These are phyloP conservation scores for Fusarium acutatum DNA, from an alignment of 2,329 filamentous ascomycete genomes.

Conservation along the genomic window DNA sequence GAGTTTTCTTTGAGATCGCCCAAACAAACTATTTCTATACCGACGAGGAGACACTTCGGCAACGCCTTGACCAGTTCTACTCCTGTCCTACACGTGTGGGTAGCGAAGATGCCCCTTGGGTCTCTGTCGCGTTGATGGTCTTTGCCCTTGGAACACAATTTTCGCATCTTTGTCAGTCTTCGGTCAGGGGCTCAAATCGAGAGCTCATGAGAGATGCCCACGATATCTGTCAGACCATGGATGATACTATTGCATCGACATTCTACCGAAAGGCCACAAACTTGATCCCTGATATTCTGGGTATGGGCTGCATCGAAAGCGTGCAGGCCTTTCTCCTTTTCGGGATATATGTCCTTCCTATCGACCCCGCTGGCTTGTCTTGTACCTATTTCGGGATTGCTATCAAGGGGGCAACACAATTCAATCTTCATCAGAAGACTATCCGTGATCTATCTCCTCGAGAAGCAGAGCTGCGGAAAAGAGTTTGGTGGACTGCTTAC, in stretches of 20 bases:
- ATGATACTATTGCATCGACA: slow-evolving; percentile 16
- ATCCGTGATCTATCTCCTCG: not conserved
- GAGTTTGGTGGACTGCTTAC: slow-evolving; percentile 39
- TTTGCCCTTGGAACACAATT: slow-evolving; percentile 37
- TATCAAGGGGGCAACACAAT: slow-evolving; percentile 30
- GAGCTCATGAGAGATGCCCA: slow-evolving; percentile 1
- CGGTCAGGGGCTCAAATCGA: not conserved
- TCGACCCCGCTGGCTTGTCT: slow-evolving; percentile 30
- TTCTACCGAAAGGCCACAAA: slow-evolving; percentile 28
- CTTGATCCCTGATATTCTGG: slow-evolving; percentile 24
- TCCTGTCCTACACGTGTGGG: not conserved
- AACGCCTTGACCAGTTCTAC: slow-evolving; percentile 27
- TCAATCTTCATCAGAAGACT: slow-evolving; percentile 16
- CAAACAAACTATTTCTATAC: slow-evolving; percentile 40
- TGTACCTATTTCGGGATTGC: slow-evolving; percentile 38
- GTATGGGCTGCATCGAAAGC: slow-evolving; percentile 26
- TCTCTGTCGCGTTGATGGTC: slow-evolving; percentile 34
- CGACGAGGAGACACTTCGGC: slow-evolving; percentile 28
- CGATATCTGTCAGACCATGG: slow-evolving; percentile 20
- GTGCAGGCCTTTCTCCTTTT: slow-evolving; percentile 34
- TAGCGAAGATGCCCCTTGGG: slow-evolving; percentile 24
- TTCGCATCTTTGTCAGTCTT: slow-evolving; percentile 19
- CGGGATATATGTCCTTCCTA: slow-evolving; percentile 30
- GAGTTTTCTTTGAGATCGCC: slow-evolving; percentile 35
- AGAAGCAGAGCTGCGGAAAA: slow-evolving; percentile 23